phyloP scores from a whole-genome alignment of 2,329 filamentous ascomycete genomes.

The Rhynchosporium agropyri region DNA sequence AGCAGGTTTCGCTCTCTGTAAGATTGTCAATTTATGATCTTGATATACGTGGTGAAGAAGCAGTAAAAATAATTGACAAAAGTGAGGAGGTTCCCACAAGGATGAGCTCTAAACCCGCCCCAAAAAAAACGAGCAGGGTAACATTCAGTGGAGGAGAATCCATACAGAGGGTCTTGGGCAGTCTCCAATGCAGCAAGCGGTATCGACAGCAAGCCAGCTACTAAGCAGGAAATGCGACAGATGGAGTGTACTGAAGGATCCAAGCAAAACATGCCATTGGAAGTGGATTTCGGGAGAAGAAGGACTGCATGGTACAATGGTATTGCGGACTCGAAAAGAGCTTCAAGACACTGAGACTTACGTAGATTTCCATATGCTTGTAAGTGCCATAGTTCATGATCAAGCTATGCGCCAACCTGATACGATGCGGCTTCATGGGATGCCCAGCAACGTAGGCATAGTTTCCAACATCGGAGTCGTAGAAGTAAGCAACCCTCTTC shows the following conservation, averaged over 20 bases:
- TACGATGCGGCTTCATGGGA: conserved; percentile 98
- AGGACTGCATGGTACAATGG: background rate
- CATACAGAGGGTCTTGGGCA: background rate
- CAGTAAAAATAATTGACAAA: background rate
- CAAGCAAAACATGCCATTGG: background rate
- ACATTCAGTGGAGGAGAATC: background rate
- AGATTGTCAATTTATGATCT: conserved; percentile 4
- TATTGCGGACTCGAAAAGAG: background rate
- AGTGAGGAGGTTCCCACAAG: background rate
- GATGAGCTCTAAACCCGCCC: background rate
- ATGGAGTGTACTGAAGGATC: no score
- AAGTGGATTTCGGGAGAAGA: background rate
- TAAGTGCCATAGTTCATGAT: conserved; percentile 75
- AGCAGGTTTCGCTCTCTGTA: conserved; percentile 79
- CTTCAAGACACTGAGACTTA: conserved; percentile 50
- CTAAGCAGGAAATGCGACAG: conserved; percentile 8
- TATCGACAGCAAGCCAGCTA: background rate
- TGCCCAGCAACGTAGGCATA: conserved; percentile 97
- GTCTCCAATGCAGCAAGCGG: background rate
- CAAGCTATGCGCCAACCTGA: conserved; percentile 91
- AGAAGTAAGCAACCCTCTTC: conserved; percentile 96
- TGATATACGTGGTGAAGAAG: background rate
- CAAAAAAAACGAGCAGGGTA: background rate
- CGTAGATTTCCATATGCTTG: conserved; percentile 94
- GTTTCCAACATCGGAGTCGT: conserved; percentile 97